Base-by-base conservation (phyloP, 2,329 filamentous ascomycete genomes). In the Fusarium sp. region DNA sequence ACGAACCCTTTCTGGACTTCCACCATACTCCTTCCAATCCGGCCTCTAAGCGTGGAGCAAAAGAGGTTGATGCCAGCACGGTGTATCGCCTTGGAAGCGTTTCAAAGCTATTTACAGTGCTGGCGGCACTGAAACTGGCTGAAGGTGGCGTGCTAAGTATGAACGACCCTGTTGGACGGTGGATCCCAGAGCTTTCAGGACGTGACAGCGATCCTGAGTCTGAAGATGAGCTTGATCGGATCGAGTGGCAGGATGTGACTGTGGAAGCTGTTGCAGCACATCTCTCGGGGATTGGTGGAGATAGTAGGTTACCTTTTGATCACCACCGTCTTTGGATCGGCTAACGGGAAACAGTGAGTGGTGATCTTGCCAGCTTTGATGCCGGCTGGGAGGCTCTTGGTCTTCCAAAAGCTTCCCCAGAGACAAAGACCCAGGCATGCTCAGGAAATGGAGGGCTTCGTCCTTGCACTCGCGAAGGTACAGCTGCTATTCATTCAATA, bases 81-180 rank as follows among this genome's bases (percentile, higher is more conserved):
- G 27, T 58, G 2, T 69, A 69, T 25, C 67, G 65, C 16, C 36
- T 69, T n/a, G 57, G 67, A 35, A 69, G 67, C 3, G 67, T 68
- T 8, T 36, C 65, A 11, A 69, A 69, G 10, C 65, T 69, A 0
- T 69, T 63, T 6, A 58, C 67, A 0, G 47, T 69, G 0, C 5
- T 69, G 2, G 65, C 47, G 0, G 67, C 57, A 5, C 6, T 69
- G 0, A 22, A 36, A 1, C 47, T 69, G 0, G 64, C 31, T 0
- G 27, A 69, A 14, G 20, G 52, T 10, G 50, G 57, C 1, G 16
- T 35, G 6, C 27, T 69, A 3, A 63, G 27, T 14, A 68, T 68
- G 67, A 18, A 31, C 22, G 65, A 69, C 16, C 31, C 65, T 4
- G 31, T 69, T 6, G 45, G 31, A 1, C 31, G 22, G 4, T 69